Base-by-base conservation (phyloP, 2,329 filamentous ascomycete genomes). In the Fusarium globosum region DNA sequence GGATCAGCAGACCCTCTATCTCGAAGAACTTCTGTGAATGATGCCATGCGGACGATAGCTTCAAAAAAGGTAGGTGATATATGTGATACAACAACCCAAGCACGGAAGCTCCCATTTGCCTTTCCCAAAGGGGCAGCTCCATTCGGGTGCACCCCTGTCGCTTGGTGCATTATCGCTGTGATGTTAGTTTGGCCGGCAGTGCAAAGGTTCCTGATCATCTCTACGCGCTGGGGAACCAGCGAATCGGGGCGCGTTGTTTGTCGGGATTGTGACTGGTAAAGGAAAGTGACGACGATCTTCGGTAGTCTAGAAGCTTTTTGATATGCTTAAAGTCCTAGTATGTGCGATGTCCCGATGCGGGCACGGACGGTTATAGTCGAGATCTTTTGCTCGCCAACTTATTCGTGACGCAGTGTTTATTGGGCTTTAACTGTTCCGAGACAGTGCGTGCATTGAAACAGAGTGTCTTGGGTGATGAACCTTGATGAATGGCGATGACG, bases 41-140 rank as follows among this genome's bases (percentile, higher is more conserved):
- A 58, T 71, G 68, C 52, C 52, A 72, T 72, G 26, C 68, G 69
- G 69, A 49, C 41, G 23, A 53, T 21, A 28, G 21, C 52, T 42
- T 64, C 69, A n/a, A 72, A 72, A 72, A 41, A 48, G 70, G 70
- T 72, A 72, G 70, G 70, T 72, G 66, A 72, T 58, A 56, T 55
- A 58, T 61, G 69, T 64, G 61, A 59, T 72, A 68, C 57, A 57
- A 72, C 69, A 53, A 7, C 26, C 41, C 64, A 69, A 61, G 70
- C 48, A 72, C 70, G 69, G 69, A 72, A 72, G 59, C 69, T 72
- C 68, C 63, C 69, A 69, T 68, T 53, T 39, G 51, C 56, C 65
- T 72, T 65, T 43, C 69, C 69, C 11, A 65, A 69, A 72, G 15
- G 61, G 70, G 70, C 45, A 72, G 70, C 70, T 69, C 42, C 23